Evolutionary conservation across 768 basidiomycete genomes (phyloP), one percentile per base, ranked within the genome.

Genomic region (Serendipita indica): DNA sequence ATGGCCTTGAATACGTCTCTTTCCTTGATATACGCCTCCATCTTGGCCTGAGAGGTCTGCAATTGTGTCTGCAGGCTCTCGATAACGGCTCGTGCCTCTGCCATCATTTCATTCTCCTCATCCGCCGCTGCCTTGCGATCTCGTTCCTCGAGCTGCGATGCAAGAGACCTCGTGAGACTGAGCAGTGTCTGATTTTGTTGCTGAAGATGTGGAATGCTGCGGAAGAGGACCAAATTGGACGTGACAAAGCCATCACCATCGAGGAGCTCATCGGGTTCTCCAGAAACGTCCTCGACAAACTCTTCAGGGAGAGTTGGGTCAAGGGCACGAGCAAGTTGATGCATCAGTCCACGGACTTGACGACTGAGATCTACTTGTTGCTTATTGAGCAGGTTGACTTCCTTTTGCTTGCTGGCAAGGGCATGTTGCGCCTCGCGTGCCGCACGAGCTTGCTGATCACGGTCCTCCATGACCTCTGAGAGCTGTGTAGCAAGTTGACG

Each of bases 141-240:
- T n/a, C 49, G 49, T 54, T 74, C 74, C 71, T 98, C 96, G 77
- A 97, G 79, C 73, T 86, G 84, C 34, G 76, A 71, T 3, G 86
- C 90, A 35, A 98, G 75, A 58, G 88, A 86, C 16, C 93, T 77
- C 12, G 85, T 83, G 63, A 94, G 82, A 69, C 79, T 82, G 46
- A 98, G 74, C 22, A 97, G 72, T 64, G 86, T 86, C 73, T 89
- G 85, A 68, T 98, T 98, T 71, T 94, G 92, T 39, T 83, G 79
- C 66, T 97, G 92, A n/a, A 99, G 72, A 12, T 78, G 74, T 13
- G 79, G 76, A 57, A 97, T 78, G 0, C 83, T 86, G 41, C 77
- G 77, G 81, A 91, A 98, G 33, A 88, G 77, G 25, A 97, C 86
- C 18, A 98, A 79, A 64, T 91, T 79, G 65, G 87, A 86, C 16